Base-by-base conservation (phyloP, 1,284 basidiomycete species). In the Sporisorium graminicola region DNA sequence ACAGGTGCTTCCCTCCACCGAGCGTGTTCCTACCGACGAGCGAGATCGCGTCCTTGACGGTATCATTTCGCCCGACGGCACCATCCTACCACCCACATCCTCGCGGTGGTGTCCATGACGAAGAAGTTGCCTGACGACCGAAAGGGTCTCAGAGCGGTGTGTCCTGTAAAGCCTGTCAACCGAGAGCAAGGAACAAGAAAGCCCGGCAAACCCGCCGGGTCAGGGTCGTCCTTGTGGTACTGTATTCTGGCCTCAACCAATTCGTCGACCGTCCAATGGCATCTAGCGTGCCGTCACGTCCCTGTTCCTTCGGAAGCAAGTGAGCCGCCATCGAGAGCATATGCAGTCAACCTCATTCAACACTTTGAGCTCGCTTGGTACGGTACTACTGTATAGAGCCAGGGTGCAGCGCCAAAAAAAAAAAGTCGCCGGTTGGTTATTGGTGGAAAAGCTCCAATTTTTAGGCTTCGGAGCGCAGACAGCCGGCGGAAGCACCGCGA, bases 1-100 rank as follows among this genome's bases (percentile, higher is more conserved):
- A 44, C 86, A 86, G 58, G 77, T 86, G 14, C 66, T 85, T 2
- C 69, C 79, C 6, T 44, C 71, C 5, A 65, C 63, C 14, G 66
- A 81, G 24, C 58, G 55, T 29, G 85, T 86, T 12, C 85, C 85
- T 8, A 70, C 79, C 13, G 83, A 84, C 42, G 82, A 86, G 56
- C 78, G 74, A 43, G 86, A 86, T 61, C 74, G 78, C 10, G 53
- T 81, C 24, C 77, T 84, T 10, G 84, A 86, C 43, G 72, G 71
- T 8, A 78, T 86, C 52, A 56, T 86, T 18, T 76, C 80, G n/a
- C 81, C 85, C 14, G 67, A 78, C 20, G 27, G 64, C 5, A 58
- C 61, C 10, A 79, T 79, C 33, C 44, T 63, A 33, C 74, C 69
- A n/a, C 51, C 53, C 0, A 46, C 60, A 44, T 59, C 65, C 29